These are phyloP conservation scores for Cryptococcus sp. DNA, from an alignment of 1,284 basidiomycete species.

Conservation along the genomic window DNA sequence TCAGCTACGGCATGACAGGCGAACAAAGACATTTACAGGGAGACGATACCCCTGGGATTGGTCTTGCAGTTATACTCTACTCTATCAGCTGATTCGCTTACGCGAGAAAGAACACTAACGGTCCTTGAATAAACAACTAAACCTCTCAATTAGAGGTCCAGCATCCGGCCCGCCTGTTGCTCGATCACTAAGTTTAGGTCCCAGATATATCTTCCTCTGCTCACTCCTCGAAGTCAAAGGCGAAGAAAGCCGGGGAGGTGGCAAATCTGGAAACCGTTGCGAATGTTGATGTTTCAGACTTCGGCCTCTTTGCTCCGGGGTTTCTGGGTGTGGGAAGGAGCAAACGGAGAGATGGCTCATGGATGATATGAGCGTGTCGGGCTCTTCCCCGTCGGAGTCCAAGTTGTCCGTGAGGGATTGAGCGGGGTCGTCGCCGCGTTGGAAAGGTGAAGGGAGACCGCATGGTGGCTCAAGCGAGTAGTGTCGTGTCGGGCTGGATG, in stretches of 20 bases:
- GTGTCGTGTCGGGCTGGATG: conserved; percentile 12
- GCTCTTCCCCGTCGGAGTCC: neutral
- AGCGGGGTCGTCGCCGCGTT: conserved; percentile 1
- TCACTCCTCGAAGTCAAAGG: conserved; percentile 29
- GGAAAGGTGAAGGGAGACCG: conserved; percentile 21
- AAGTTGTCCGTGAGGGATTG: neutral
- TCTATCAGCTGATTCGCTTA: neutral
- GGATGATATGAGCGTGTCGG: conserved; percentile 38
- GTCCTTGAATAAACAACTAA: conserved; percentile 44
- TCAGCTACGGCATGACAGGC: conserved; percentile 1
- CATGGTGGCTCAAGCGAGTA: conserved; percentile 23
- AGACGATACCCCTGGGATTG: conserved; percentile 48
- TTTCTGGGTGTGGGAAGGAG: conserved; percentile 8
- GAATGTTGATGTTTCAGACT: too few species aligned
- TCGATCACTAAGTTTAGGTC: conserved; percentile 39
- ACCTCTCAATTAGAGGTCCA: conserved; percentile 44
- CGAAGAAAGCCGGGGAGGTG: conserved; percentile 16
- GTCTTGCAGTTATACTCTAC: conserved; percentile 39
- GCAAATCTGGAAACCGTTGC: conserved; percentile 21
- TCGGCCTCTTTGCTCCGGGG: neutral
- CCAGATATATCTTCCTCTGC: conserved; percentile 36
- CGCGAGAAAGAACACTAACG: conserved; percentile 21
- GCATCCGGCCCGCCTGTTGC: conserved; percentile 44
- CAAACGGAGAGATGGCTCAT: conserved; percentile 24
- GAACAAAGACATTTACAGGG: conserved; percentile 20